Evolutionary conservation across 306 rosid species (phyloP), one percentile per base, ranked within the genome.

Genomic region (Inga oerstediana): DNA sequence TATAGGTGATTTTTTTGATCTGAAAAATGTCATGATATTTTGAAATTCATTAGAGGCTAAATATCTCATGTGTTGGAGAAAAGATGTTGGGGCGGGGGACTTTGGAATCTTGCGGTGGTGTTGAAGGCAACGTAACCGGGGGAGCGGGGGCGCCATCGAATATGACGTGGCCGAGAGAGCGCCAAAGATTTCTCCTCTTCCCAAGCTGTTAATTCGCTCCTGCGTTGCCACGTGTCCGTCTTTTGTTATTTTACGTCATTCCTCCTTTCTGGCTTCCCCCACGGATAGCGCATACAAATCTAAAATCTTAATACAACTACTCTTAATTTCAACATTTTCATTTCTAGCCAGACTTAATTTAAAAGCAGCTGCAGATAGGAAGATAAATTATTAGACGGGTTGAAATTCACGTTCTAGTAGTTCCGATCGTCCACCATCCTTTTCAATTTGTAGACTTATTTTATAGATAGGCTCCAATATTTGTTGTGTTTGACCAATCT

Each of bases 161-260:
- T 46, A 52, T 46, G 61, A 12, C 77, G 77, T 72, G 77, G 77
- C 77, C 22, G 8, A 46, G 17, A 45, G 61, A 72, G 15, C 61
- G 27, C 77, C 77, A 46, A 62, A 20, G 58, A 27, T n/a, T 13
- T 15, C 61, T 24, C 22, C 66, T 0, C 76, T 22, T 22, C 22
- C 4, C 16, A 4, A 69, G 68, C 32, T 24, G 37, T 58, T 35
- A 24, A 62, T 4, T 62, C 68, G 8, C 13, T 27, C 37, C 17
- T 1, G 19, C 70, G 19, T 14, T 13, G 19, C 70, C 70, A 30
- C 41, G 70, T 64, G 70, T 14, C 5, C 16, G 5, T 14, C 70
- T 64, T 64, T 14, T 30, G 19, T 64, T 64, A 41, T 64, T 14
- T 13, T 7, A 13, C 70, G 70, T 64, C 39, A 62, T 62, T 56